Conservation (phyloP, 192 early-diverging fungal species). For the Backusella sp. region DNA sequence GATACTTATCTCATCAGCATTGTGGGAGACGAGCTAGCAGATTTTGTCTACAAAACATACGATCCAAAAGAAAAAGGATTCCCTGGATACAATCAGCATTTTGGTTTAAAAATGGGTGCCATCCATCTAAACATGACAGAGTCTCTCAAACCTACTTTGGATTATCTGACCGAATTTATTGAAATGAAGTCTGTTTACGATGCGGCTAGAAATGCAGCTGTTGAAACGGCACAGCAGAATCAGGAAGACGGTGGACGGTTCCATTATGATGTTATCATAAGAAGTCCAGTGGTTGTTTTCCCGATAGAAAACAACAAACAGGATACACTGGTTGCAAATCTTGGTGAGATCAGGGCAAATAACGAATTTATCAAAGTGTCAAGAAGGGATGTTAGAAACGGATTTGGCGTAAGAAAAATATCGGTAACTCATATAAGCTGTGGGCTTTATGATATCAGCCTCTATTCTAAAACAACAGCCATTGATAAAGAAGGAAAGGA, state of each 20-base stretch:
- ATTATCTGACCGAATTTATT: conserved; percentile 69
- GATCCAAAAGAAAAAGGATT: conserved; percentile 45
- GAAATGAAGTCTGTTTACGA: conserved; percentile 74
- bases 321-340: conserved; percentile 59
- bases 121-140: conserved; percentile 65
- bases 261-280: conserved; percentile 71
- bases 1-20: conserved; percentile 58
- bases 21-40: conserved; percentile 71
- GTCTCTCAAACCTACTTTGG: conserved; percentile 54
- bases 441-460: conserved; percentile 53
- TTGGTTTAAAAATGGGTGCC: conserved; percentile 62
- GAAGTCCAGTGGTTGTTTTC: conserved; percentile 75
- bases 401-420: conserved; percentile 26
- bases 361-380: conserved; percentile 54
- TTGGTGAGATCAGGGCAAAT: conserved; percentile 70
- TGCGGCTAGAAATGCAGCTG: conserved; percentile 63
- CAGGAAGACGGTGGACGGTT: conserved; percentile 62
- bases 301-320: conserved; percentile 48
- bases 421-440: conserved; percentile 57
- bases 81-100: conserved; percentile 69
- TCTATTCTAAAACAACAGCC: conserved; percentile 39
- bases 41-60: conserved; percentile 74
- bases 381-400: conserved; percentile 11
- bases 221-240: conserved; percentile 61
- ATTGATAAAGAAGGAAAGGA: background rate